A percentile compares a stretch with the other conserved stretches of the same genome.
phyloP scores from a whole-genome alignment of 139 green algal genomes.

The Chlamydomonas urium region DNA sequence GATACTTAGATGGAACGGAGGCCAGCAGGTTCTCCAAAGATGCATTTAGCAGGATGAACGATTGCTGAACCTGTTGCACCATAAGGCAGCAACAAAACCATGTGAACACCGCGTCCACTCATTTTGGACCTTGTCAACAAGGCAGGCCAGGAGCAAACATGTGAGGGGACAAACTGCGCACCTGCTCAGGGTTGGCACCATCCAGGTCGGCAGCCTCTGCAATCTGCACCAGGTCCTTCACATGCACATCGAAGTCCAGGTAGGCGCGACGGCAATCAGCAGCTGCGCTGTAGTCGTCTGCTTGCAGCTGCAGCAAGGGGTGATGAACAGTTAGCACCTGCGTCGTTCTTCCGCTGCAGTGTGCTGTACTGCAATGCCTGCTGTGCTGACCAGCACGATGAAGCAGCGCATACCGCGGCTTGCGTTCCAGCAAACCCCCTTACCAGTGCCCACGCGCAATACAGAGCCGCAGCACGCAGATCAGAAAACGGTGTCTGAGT shows the following conservation, averaged over 20 bases:
- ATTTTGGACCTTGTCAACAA: neutral
- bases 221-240: conserved; percentile 10
- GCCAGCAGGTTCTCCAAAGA: conserved; percentile 9
- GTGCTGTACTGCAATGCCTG: too few relatives aligned
- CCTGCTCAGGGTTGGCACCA: neutral
- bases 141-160: neutral
- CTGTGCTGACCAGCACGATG: too few relatives aligned
- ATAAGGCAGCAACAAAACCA: neutral
- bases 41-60: conserved; percentile 24
- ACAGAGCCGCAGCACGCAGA: conserved; percentile 23
- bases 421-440: neutral
- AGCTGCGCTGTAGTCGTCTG: conserved; percentile 2
- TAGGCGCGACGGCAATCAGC: conserved; percentile 13
- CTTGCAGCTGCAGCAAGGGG: conserved; percentile 14
- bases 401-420: too few relatives aligned
- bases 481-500: conserved; percentile 19
- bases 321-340: too few relatives aligned
- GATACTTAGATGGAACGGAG: conserved; percentile 1
- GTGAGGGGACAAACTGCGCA: neutral
- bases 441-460: conserved; percentile 30
- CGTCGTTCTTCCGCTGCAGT: too few relatives aligned
- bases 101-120: neutral
- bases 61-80: conserved; percentile 14
- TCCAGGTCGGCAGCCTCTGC: neutral
- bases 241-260: conserved; percentile 15